phyloP scores from a whole-genome alignment of 805 yeast genomes.

The Wickerhamomyces hampshirensis region DNA sequence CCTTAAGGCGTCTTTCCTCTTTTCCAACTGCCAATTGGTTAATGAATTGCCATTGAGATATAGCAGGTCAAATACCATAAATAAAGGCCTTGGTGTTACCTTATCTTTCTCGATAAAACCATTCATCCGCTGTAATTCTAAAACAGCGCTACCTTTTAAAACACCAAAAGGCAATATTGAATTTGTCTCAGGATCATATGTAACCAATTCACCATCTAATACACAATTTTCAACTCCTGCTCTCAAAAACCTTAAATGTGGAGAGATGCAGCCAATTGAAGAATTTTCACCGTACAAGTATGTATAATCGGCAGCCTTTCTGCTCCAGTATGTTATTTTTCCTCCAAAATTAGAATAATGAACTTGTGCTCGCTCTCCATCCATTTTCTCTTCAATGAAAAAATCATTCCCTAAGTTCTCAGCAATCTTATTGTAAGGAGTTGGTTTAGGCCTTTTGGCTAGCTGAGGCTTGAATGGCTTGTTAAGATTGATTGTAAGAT shows the following conservation, averaged over 20 bases:
- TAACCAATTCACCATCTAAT: conserved; percentile 92
- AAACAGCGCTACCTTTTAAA: conserved; percentile 64
- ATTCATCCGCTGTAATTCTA: conserved; percentile 40
- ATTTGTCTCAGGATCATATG: conserved; percentile 60
- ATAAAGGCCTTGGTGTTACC: conserved; percentile 45
- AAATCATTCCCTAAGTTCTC: conserved; percentile 41
- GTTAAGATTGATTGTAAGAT: conserved; percentile 30
- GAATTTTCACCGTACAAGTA: conserved; percentile 56
- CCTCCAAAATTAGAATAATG: conserved; percentile 52
- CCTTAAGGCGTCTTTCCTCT: conserved; percentile 49
- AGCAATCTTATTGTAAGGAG: conserved; percentile 46
- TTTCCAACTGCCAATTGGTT: conserved; percentile 45
- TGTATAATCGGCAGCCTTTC: conserved; percentile 73
- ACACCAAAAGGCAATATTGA: conserved; percentile 75
- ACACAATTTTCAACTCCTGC: conserved; percentile 32
- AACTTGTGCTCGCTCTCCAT: conserved; percentile 83
- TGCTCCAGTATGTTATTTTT: conserved; percentile 36
- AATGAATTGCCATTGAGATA: conserved; percentile 63
- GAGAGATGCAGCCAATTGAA: conserved; percentile 50
- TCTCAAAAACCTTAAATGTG: conserved; percentile 38
- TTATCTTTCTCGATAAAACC: conserved; percentile 26
- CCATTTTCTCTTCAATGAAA: conserved; percentile 84
- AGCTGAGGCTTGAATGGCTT: conserved; percentile 69
- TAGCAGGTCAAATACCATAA: conserved; percentile 69
- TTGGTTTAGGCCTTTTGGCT: conserved; percentile 49